Percentiles rank a stretch among this genome's conserved stretches.
phyloP scores from a whole-genome alignment of 371 early-diverging fungal genomes.

The Nosema muscidifuracis region DNA sequence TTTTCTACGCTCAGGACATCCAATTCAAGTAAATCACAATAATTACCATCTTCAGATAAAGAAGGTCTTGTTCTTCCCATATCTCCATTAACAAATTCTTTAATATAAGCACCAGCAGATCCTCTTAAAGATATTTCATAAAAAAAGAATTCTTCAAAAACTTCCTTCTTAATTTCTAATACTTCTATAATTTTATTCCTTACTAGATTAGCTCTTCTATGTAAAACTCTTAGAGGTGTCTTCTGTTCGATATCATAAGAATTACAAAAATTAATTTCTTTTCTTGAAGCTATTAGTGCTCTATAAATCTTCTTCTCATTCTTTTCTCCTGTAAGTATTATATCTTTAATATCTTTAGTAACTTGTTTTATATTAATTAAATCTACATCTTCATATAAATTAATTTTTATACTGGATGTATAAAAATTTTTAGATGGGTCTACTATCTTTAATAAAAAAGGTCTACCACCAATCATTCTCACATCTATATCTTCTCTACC shows the following conservation, averaged over 20 bases:
- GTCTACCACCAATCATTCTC: conserved; percentile 85
- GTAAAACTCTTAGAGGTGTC: conserved; percentile 81
- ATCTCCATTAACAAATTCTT: conserved; percentile 94
- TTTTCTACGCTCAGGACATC: conserved; percentile 72
- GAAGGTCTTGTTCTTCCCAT: conserved; percentile 78
- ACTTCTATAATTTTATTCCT: conserved; percentile 42
- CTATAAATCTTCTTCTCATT: conserved; percentile 45
- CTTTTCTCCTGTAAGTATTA: conserved; percentile 44
- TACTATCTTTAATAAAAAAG: conserved; percentile 77
- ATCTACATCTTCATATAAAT: conserved; percentile 67
- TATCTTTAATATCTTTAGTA: conserved; percentile 18
- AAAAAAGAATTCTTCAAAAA: conserved; percentile 16
- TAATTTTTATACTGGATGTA: conserved; percentile 73
- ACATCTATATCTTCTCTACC: conserved; percentile 95
- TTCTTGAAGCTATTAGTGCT: conserved; percentile 21
- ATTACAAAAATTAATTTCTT: conserved; percentile 23
- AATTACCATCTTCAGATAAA: conserved; percentile 65
- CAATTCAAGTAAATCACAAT: conserved; percentile 73
- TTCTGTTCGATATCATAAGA: conserved; percentile 68
- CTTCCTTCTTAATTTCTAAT: conserved; percentile 7
- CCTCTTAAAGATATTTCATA: conserved; percentile 31
- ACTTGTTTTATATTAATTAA: conserved; percentile 43
- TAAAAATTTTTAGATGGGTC: conserved; percentile 75
- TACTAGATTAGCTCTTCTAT: conserved; percentile 58
- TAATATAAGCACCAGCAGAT: conserved; percentile 85